Base-by-base conservation (phyloP, 1,284 basidiomycete species). In the Ceratobasidium sp. region DNA sequence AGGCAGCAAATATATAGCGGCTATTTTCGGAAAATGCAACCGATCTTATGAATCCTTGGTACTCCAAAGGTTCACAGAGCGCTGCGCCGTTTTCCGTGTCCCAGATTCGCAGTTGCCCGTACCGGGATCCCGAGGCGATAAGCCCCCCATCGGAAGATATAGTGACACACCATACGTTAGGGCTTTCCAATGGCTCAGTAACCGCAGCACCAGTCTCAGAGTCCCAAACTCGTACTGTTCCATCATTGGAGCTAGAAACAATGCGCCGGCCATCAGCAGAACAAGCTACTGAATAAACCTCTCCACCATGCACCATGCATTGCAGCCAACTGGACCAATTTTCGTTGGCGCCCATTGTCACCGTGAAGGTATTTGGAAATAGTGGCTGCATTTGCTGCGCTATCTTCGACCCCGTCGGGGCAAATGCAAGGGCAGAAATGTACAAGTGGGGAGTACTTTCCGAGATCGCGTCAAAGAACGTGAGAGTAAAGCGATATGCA, bases 41-140 rank as follows among this genome's bases (percentile, higher is more conserved):
- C n/a, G n/a, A n/a, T n/a, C n/a, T n/a, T n/a, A n/a, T n/a, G n/a
- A n/a, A n/a, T n/a, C n/a, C n/a, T n/a, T n/a, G n/a, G n/a, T n/a
- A n/a, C n/a, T n/a, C 18, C 9, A 58, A 13, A 4, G 55, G 30
- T 30, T 58, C 59, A 21, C 43, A 43, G 26, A 44, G 4, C 44
- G 43, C 13, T n/a, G 30, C 43, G 18, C 59, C n/a, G 18, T 59
- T 26, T 4, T 35, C 61, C 23, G 46, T 1, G 28, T 35, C n/a
- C 72, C 62, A 50, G 6, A 73, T 26, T 13, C 73, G 54, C 4
- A 61, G 13, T 21, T 43, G 52, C 9, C 35, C 23, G 32, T 71
- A 55, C 30, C 41, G 3, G 9, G 70, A 74, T 23, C 73, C 69
- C 13, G 73, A 72, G 28, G 41, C 47, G 38, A 74, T 46, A 14